A percentile compares a stretch with the other conserved stretches of the same genome.
Conservation (phyloP, 2,329 filamentous ascomycete species). For the Alternaria incomplexa region DNA sequence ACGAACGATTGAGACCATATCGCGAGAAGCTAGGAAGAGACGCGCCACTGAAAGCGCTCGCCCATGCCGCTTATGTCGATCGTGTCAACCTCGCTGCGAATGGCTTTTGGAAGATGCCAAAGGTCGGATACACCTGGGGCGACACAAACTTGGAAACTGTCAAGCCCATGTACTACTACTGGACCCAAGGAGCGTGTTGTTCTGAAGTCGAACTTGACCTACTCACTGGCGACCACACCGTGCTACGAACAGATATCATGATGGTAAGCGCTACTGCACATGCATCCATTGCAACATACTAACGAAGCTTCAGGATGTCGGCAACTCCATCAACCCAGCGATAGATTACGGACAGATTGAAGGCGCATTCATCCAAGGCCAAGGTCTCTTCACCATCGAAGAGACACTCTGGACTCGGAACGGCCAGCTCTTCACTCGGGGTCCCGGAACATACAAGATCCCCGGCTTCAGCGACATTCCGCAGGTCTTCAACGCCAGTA, state of each 20-base stretch:
- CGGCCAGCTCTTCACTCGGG: conserved; percentile 68
- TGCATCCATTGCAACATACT: background rate
- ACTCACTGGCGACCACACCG: conserved; percentile 90
- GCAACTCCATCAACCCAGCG: conserved; percentile 76
- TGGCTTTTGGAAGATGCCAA: conserved; percentile 95
- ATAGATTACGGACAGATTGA: conserved; percentile 85
- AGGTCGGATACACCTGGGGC: conserved; percentile 92
- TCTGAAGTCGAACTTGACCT: conserved; percentile 92
- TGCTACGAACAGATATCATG: conserved; percentile 84
- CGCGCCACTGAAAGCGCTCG: conserved; percentile 83
- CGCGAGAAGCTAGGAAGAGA: conserved; percentile 77
- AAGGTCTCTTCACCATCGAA: conserved; percentile 79
- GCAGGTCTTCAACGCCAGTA: conserved; percentile 79
- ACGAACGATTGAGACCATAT: conserved; percentile 83
- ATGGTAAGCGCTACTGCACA: conserved; percentile 61
- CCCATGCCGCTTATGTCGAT: conserved; percentile 90
- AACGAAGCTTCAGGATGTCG: conserved; percentile 67
- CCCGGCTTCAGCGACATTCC: conserved; percentile 88
- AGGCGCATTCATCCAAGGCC: conserved; percentile 79
- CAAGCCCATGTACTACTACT: conserved; percentile 91
- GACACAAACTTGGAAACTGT: conserved; percentile 40
- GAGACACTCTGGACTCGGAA: conserved; percentile 72
- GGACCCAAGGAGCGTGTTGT: conserved; percentile 82
- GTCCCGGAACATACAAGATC: conserved; percentile 80
- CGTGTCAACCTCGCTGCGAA: conserved; percentile 94